Percentiles rank a stretch among this genome's conserved stretches.
Evolutionary conservation across 176 grass and related monocot genomes (phyloP).

Genomic region (Oryza glumipatula): DNA sequence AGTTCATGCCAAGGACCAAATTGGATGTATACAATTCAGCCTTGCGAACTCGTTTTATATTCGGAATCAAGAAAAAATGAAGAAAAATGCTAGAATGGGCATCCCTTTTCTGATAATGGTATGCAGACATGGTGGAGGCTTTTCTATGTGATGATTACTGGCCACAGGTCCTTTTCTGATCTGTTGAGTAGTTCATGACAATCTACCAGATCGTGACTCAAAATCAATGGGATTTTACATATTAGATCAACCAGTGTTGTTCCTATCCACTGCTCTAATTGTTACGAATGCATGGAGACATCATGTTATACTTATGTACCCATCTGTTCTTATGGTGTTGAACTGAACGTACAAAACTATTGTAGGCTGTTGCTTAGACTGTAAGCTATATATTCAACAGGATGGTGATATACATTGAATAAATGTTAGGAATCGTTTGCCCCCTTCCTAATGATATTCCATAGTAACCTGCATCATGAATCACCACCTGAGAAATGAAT

Average conservation of each 20-base stretch:
- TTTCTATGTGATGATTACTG: not conserved
- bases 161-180: not conserved
- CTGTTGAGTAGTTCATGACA: slow-evolving; percentile 2
- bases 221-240: not conserved
- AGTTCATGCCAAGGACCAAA: not conserved
- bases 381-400: not conserved
- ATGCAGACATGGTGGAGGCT: not conserved
- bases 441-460: not conserved
- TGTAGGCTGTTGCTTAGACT: not conserved
- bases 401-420: not conserved
- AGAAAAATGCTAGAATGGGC: slow-evolving; percentile 16
- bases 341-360: not conserved
- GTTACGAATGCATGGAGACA: not conserved
- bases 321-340: not conserved
- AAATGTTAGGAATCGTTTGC: not conserved
- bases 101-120: not conserved
- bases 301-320: not conserved
- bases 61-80: not conserved
- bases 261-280: not conserved
- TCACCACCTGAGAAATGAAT: not conserved
- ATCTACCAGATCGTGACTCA: not conserved
- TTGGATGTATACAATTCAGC: not conserved
- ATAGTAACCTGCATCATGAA: not conserved
- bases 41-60: not conserved
- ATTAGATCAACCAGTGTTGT: not conserved